Evolutionary conservation across 192 early-diverging fungal species (phyloP).

Genomic region (Coemansia erecta): DNA sequence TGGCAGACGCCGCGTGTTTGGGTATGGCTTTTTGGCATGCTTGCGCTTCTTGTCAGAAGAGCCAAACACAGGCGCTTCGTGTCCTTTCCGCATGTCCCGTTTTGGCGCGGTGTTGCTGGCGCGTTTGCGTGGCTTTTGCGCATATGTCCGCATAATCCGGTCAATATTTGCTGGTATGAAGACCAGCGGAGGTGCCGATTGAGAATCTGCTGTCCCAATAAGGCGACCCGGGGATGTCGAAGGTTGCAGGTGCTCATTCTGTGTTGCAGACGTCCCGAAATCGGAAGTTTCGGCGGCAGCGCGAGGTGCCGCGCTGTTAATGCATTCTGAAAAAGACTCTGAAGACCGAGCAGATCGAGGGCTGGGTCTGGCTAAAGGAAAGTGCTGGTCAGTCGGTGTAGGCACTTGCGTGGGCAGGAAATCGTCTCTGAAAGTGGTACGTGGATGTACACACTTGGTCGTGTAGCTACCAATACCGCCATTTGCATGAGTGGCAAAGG

Average conservation of each 20-base stretch:
- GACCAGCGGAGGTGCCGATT: slow-evolving; percentile 5
- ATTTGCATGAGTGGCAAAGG: too few relatives aligned
- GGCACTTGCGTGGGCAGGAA: too few relatives aligned
- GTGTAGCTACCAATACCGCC: too few relatives aligned
- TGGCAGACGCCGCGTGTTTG: neutral
- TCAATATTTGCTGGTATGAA: slow-evolving; percentile 23
- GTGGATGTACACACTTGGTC: too few relatives aligned
- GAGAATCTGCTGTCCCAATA: neutral
- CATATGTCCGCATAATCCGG: slow-evolving; percentile 14
- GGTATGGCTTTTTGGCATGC: neutral
- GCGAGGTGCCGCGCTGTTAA: too few relatives aligned
- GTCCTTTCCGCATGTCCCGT: neutral
- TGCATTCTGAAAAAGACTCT: too few relatives aligned
- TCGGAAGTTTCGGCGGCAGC: too few relatives aligned
- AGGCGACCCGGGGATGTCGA: neutral
- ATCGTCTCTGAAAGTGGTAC: too few relatives aligned
- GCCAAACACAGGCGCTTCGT: neutral
- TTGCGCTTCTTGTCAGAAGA: neutral
- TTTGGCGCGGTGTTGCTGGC: neutral
- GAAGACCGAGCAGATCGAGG: too few relatives aligned
- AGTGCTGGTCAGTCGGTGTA: too few relatives aligned
- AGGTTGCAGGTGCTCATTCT: neutral
- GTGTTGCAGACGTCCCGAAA: neutral
- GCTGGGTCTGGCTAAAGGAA: too few relatives aligned
- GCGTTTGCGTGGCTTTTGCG: slow-evolving; percentile 11